These are phyloP conservation scores for Termitomyces sp. DNA, from an alignment of 768 basidiomycete genomes.

Conservation along the genomic window DNA sequence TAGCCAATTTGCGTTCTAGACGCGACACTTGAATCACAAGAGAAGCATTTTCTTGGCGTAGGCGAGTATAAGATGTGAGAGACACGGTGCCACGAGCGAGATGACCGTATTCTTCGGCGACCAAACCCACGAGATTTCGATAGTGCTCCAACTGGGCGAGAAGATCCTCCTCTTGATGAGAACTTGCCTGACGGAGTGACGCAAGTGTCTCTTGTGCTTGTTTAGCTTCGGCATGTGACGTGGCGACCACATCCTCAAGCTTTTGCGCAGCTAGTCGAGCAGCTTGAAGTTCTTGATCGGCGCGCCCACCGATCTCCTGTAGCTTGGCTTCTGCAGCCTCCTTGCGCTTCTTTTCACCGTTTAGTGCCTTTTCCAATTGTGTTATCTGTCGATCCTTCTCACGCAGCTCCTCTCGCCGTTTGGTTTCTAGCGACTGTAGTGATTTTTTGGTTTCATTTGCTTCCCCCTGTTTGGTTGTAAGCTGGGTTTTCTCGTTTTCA, in stretches of 20 bases:
- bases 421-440: constrained; percentile 45
- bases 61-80: constrained; percentile 28
- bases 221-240: constrained; percentile 33
- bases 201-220: constrained; percentile 30
- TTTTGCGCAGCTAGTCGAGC: constrained; percentile 29
- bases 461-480: constrained; percentile 51
- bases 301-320: constrained; percentile 39
- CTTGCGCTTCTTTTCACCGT: constrained; percentile 47
- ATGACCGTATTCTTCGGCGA: constrained; percentile 53
- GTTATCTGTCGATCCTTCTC: constrained; percentile 51
- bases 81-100: constrained; percentile 44
- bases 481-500: constrained; percentile 56
- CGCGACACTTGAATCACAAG: constrained; percentile 44
- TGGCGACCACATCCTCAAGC: constrained; percentile 35
- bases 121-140: constrained; percentile 39
- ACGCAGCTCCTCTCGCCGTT: constrained; percentile 50
- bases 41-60: constrained; percentile 37
- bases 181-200: constrained; percentile 27
- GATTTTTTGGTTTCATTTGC: constrained; percentile 47
- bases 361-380: constrained; percentile 53
- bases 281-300: constrained; percentile 36
- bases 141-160: constrained; percentile 50
- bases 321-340: constrained; percentile 44
- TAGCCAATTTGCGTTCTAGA: constrained; percentile 65
- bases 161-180: constrained; percentile 42